Evolutionary conservation across 2,329 filamentous ascomycete species (phyloP), one percentile per base, ranked within the genome.

Genomic region (Tricladium varicosporioides): DNA sequence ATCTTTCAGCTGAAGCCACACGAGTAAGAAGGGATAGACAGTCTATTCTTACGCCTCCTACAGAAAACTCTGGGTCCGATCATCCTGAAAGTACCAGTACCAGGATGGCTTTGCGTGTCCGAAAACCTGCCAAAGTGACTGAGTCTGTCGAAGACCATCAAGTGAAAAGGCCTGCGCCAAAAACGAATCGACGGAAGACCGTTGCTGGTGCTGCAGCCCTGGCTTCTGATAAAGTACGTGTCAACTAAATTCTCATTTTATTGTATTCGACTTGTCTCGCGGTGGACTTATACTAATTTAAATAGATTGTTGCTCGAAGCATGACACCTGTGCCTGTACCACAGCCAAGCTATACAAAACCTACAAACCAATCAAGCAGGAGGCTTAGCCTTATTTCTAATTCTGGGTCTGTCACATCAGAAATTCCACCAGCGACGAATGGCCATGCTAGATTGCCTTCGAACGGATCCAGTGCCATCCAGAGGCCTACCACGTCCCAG

Each of bases 41-140:
- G 67, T 81, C 82, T 13, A 71, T 76, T 9, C 73, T 80, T 31
- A 77, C 72, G 14, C 67, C 72, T n/a, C 58, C 65, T 19, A 51
- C 54, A 7, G 69, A 74, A 13, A 63, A 73, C 9, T 69, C 72
- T 11, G 68, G 60, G 18, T 36, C 51, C 19, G 59, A 62, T 5
- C 64, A 71, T 8, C 63, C 69, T 1, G 65, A 69, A 10, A 62
- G 67, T 11, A 77, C 77, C 47, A 69, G 74, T 43, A 81, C 79
- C n/a, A 80, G 88, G 57, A 89, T 88, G 82, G 86, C 91, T 60
- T 76, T 94, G 53, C 83, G 92, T 32, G 85, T 87, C 56, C 83
- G 91, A 59, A 91, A 87, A 69, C 75, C 76, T 11, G 71, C 78
- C 7, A 85, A 79, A 53, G 45, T 63, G 3, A 74, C 78, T n/a